Evolutionary conservation across 2,329 filamentous ascomycete genomes (phyloP).

Genomic region (Ceratocystis alfenasii): DNA sequence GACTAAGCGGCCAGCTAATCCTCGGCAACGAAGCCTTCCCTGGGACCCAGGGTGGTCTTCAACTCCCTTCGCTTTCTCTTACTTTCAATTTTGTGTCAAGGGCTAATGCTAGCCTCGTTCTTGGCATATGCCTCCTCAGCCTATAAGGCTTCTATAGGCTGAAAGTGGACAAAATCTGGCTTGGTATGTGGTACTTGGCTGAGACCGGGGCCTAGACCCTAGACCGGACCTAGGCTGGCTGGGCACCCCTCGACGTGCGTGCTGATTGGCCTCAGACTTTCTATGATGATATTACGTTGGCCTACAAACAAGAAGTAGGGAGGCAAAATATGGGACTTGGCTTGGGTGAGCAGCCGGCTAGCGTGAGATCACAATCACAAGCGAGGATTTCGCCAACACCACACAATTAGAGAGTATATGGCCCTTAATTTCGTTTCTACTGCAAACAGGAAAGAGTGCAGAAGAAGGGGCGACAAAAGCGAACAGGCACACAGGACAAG

Average conservation of each 20-base stretch:
- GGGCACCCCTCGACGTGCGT: background rate
- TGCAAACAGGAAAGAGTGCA: no score
- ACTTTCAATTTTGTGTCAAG: background rate
- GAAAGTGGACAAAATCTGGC: background rate
- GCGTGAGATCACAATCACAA: background rate
- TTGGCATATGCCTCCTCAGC: conserved; percentile 4
- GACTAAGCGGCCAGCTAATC: background rate
- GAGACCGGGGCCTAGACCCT: background rate
- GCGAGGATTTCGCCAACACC: background rate
- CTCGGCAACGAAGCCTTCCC: background rate
- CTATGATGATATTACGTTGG: background rate
- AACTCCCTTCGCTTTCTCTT: background rate
- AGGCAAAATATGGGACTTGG: background rate
- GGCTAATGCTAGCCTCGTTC: background rate
- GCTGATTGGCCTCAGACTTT: background rate
- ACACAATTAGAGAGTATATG: background rate
- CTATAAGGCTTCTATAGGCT: background rate
- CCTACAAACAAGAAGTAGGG: background rate
- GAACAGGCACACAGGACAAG: no score
- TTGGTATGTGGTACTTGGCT: background rate
- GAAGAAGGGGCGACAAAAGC: no score
- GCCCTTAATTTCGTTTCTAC: conserved; percentile 7
- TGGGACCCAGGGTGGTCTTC: background rate
- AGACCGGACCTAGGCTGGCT: background rate
- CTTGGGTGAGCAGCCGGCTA: background rate